These are phyloP conservation scores for Areca catechu DNA, from an alignment of 176 grass and related monocot species.

Conservation along the genomic window DNA sequence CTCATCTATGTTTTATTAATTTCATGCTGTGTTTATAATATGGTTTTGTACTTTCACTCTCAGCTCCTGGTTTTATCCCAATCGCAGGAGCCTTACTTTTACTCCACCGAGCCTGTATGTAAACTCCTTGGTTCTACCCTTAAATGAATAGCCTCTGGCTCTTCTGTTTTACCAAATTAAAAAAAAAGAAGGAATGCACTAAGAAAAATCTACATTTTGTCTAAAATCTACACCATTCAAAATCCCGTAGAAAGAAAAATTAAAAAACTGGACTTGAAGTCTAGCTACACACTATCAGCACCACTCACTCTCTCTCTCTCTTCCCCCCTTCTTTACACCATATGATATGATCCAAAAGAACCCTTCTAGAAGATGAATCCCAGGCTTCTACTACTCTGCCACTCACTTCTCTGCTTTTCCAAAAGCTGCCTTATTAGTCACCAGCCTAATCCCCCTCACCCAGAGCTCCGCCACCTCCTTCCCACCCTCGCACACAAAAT, in stretches of 20 bases:
- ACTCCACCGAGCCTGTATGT: too few relatives aligned
- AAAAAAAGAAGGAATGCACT: too few relatives aligned
- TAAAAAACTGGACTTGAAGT: slow-evolving; percentile 51
- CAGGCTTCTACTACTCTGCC: neutral
- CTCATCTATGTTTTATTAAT: too few relatives aligned
- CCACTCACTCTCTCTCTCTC: slow-evolving; percentile 19
- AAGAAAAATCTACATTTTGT: too few relatives aligned
- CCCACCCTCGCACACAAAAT: slow-evolving; percentile 78
- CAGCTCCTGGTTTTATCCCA: too few relatives aligned
- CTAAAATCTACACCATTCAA: slow-evolving; percentile 11
- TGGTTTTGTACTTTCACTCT: too few relatives aligned
- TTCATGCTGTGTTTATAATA: too few relatives aligned
- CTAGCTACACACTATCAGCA: slow-evolving; percentile 11
- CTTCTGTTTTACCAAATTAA: too few relatives aligned
- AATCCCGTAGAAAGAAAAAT: neutral
- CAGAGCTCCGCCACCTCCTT: slow-evolving; percentile 72
- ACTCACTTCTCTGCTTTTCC: slow-evolving; percentile 17
- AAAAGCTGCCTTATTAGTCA: slow-evolving; percentile 35
- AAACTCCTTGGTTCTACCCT: too few relatives aligned
- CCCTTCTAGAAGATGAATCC: slow-evolving; percentile 3
- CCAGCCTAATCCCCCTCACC: slow-evolving; percentile 74
- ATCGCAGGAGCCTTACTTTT: too few relatives aligned
- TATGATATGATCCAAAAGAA: slow-evolving; percentile 27
- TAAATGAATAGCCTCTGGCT: too few relatives aligned
- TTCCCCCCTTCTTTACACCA: slow-evolving; percentile 20